Evolutionary conservation across 805 yeast genomes (phyloP), one percentile per base, ranked within the genome.

Genomic region (Saccharomycopsis selenospora): DNA sequence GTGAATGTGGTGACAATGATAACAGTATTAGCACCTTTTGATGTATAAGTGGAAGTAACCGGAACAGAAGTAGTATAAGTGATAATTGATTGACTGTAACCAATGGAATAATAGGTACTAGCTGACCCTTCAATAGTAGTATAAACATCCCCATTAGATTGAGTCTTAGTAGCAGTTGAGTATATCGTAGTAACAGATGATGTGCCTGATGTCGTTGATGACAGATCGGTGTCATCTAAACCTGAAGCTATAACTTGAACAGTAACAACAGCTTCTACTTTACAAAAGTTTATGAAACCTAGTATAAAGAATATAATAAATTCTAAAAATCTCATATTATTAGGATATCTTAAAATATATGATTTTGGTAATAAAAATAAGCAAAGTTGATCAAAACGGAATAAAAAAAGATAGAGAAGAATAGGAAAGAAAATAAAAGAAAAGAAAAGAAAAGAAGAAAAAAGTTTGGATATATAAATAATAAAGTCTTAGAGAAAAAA

Each of bases 51-150:
- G 8, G 52, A 48, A 10, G 56, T 53, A 2, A 53, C 50, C 10
- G 56, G 56, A 7, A 53, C 51, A 11, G 50, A 48, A 11, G 54
- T 50, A 13, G 54, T 51, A 10, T 42, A 50, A 3, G 56, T 53
- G n/a, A 53, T 29, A 4, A 48, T 45, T 2, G 54, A 50, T 28
- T 50, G 53, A 25, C 48, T 45, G 45, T 47, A 53, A 5, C 56
- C 56, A 22, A 42, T 42, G 24, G 56, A 53, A 25, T 38, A 43
- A 36, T 47, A 47, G 2, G 56, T 53, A 13, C 46, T 36, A 11
- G 48, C 52, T 3, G 49, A 43, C 4, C 54, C 56, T 11, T 42
- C 17, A 36, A 53, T 43, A 5, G 50, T 48, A 11, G 56, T 47
- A 6, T 29, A 22, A 7, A 42, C 29, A 17, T 44, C 42, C 11